Conservation (phyloP, 768 basidiomycete species). For the Rhodocollybia butyracea region DNA sequence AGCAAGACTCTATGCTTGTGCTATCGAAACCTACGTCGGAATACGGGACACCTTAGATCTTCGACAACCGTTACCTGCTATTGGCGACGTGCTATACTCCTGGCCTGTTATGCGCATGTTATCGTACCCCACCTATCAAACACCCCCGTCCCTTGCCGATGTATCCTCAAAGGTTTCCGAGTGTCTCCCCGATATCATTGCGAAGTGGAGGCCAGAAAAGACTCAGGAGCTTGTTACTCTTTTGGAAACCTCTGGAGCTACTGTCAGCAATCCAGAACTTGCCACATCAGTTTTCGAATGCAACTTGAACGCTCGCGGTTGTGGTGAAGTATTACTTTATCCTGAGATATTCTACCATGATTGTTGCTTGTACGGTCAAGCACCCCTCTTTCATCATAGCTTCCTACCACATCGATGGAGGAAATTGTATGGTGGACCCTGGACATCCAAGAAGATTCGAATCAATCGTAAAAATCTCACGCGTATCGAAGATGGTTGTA, state of each 20-base stretch:
- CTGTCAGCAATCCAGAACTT: neutral
- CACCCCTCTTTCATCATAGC: too few relatives aligned
- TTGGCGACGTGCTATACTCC: neutral
- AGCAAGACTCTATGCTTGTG: neutral
- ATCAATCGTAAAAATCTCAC: neutral
- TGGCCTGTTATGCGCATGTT: neutral
- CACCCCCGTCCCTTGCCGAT: neutral
- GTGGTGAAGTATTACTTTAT: neutral
- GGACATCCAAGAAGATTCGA: neutral
- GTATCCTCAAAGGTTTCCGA: neutral
- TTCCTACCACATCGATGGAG: neutral
- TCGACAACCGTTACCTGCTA: neutral
- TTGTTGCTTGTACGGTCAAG: neutral
- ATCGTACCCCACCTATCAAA: neutral
- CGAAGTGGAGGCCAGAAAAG: neutral
- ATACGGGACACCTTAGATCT: neutral
- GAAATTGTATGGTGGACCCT: neutral
- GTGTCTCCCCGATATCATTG: neutral
- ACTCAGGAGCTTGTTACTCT: neutral
- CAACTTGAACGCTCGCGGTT: too few relatives aligned
- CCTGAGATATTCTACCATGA: slow-evolving; percentile 1
- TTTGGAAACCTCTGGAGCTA: neutral
- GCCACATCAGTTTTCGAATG: neutral
- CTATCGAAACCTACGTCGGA: neutral
- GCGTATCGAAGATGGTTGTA: neutral